Percentiles rank a stretch among this genome's conserved stretches.
These are phyloP conservation scores for Plasmodiophora brassicae DNA, from an alignment of 208 protist genomes.

Conservation along the genomic window DNA sequence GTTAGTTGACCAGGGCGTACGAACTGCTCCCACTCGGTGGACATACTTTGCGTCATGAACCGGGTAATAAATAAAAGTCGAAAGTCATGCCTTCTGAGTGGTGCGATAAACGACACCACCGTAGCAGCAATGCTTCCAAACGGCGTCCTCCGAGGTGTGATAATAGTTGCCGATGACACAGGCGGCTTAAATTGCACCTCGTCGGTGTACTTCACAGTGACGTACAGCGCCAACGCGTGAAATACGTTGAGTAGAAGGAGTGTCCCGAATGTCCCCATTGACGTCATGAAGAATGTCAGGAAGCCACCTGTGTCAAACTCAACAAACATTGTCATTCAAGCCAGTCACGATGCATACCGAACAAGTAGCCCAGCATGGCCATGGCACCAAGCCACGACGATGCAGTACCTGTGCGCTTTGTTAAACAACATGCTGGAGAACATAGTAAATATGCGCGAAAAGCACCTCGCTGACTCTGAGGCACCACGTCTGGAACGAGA, in stretches of 20 bases:
- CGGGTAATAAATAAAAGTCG: not conserved
- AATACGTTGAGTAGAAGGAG: not conserved
- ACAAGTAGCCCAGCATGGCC: not conserved
- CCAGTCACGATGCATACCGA: too few relatives aligned
- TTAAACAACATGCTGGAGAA: not conserved
- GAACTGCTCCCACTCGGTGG: too few relatives aligned
- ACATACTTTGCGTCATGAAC: constrained; percentile 24
- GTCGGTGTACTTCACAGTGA: not conserved
- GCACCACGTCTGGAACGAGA: constrained; percentile 5
- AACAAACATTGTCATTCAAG: too few relatives aligned
- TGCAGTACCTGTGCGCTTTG: not conserved
- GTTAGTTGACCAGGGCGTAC: too few relatives aligned
- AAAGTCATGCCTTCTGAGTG: not conserved
- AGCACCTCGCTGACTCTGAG: not conserved
- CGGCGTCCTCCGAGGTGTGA: too few relatives aligned
- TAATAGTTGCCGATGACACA: too few relatives aligned
- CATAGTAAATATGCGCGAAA: not conserved
- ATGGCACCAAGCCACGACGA: not conserved
- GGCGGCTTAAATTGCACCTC: not conserved
- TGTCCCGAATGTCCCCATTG: not conserved
- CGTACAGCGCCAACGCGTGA: not conserved
- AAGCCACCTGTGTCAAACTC: too few relatives aligned
- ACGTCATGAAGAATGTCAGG: not conserved
- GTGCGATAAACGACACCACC: not conserved
- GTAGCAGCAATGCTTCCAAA: not conserved